Evolutionary conservation across 1,284 basidiomycete species (phyloP), one percentile per base, ranked within the genome.

Genomic region (Cryptococcus depauperatus): DNA sequence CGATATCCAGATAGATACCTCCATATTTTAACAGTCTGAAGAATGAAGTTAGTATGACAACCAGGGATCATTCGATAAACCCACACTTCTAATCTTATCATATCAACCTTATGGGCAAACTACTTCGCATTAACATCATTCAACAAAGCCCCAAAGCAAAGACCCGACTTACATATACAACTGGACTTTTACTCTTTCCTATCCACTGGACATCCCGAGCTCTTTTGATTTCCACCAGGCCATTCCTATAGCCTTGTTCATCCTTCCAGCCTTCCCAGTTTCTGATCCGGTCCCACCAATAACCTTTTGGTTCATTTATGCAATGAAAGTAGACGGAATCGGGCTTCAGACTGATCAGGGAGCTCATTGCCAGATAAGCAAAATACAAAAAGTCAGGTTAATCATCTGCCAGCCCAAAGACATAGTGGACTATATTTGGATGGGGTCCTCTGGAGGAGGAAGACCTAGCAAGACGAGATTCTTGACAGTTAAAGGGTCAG

Each of bases 1-100:
- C 72, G 34, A 70, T 66, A 44, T 74, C 73, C 22, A 73, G 58
- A 46, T 73, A 73, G 16, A 73, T 68, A 3, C 73, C 73, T 10
- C 73, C 72, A 48, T 64, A 66, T 30, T 65, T 54, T 29, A 61
- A 57, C 21, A 70, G 50, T 28, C 61, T 64, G 43, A 11, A 22
- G 22, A n/a, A n/a, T n/a, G n/a, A n/a, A n/a, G n/a, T n/a, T n/a
- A n/a, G 32, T 33, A 14, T 11, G 43, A 7, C 5, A 25, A 14
- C 25, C 16, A 19, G 13, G 18, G 21, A 22, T 19, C 18, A 22
- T 22, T 37, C 35, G 18, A 9, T 10, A 28, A 18, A 54, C 52
- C 53, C 32, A 61, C 41, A 64, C 65, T 51, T 72, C 68, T 14
- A 71, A 42, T 4, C 70, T 55, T 19, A 72, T 53, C 22, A 73